Percentiles rank a stretch among this genome's conserved stretches.
Evolutionary conservation across 1,139 yeast genomes (phyloP).

Genomic region (Saccharomyces uvarum): DNA sequence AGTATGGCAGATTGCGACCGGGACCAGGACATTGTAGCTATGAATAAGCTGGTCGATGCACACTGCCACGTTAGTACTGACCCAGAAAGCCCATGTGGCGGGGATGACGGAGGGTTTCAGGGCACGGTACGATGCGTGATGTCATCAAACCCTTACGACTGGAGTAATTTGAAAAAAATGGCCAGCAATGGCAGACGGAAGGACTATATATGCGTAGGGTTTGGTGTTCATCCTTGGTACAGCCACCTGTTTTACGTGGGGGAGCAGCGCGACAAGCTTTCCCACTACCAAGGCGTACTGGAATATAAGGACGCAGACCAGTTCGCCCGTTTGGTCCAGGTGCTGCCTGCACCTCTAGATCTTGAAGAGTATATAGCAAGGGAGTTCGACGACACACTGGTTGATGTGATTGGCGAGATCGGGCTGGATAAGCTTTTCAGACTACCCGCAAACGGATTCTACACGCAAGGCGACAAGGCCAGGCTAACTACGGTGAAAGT

Average conservation of each 20-base stretch:
- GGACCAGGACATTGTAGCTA: not conserved
- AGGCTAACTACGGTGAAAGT: constrained; percentile 44
- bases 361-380: constrained; percentile 29
- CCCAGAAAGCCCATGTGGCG: not conserved
- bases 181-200: constrained; percentile 32
- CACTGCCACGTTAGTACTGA: constrained; percentile 52
- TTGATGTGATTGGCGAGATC: constrained; percentile 64
- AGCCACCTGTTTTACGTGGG: constrained; percentile 49
- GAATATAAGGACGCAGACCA: constrained; percentile 25
- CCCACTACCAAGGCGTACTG: constrained; percentile 50
- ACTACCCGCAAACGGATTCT: constrained; percentile 54
- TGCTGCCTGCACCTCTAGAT: constrained; percentile 56
- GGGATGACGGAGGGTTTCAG: not conserved
- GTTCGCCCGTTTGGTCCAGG: constrained; percentile 37
- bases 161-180: constrained; percentile 34
- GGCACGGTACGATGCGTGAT: constrained; percentile 34
- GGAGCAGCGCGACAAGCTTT: constrained; percentile 19
- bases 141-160: constrained; percentile 54
- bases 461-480: constrained; percentile 34
- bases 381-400: constrained; percentile 34
- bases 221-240: constrained; percentile 93
- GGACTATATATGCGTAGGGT: constrained; percentile 44
- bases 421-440: constrained; percentile 78
- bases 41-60: constrained; percentile 41
- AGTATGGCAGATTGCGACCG: not conserved